Evolutionary conservation across 768 basidiomycete species (phyloP).

Genomic region (Mycena sanguinolenta): DNA sequence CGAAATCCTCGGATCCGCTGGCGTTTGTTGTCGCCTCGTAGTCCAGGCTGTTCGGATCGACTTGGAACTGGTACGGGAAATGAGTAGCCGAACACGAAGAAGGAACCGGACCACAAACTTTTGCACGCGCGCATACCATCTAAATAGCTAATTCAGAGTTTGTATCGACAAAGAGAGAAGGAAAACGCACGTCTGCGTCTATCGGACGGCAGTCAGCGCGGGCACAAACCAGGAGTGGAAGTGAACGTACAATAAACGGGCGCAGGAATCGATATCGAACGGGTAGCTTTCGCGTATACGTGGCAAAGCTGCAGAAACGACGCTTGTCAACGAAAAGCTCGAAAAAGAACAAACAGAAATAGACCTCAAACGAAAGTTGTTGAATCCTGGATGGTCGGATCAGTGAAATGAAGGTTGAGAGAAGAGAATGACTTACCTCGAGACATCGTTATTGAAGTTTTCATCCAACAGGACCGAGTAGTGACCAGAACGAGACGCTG

Average conservation of each 20-base stretch:
- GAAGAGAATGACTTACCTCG: not conserved
- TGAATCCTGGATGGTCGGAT: constrained; percentile 48
- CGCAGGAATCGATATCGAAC: constrained; percentile 70
- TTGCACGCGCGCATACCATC: constrained; percentile 37
- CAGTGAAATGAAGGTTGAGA: not conserved
- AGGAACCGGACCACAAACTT: not conserved
- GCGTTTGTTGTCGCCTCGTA: constrained; percentile 17
- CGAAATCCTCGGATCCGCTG: constrained; percentile 21
- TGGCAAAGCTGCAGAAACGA: constrained; percentile 56
- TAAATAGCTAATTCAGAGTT: constrained; percentile 2
- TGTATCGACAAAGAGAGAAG: not conserved
- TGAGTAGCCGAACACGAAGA: not conserved
- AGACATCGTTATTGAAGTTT: constrained; percentile 37
- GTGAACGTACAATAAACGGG: constrained; percentile 68
- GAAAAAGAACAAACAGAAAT: not conserved
- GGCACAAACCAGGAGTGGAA: not conserved
- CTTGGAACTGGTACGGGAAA: constrained; percentile 18
- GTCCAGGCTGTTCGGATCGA: constrained; percentile 3
- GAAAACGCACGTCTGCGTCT: constrained; percentile 29
- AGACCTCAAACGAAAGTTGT: constrained; percentile 52
- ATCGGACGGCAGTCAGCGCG: not conserved
- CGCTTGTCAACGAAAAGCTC: not conserved
- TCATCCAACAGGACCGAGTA: constrained; percentile 64
- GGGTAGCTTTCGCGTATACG: constrained; percentile 65
- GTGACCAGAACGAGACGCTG: constrained; percentile 57